Evolutionary conservation across 2,329 filamentous ascomycete genomes (phyloP), one percentile per base, ranked within the genome.

Genomic region (Aspergillus sojae): DNA sequence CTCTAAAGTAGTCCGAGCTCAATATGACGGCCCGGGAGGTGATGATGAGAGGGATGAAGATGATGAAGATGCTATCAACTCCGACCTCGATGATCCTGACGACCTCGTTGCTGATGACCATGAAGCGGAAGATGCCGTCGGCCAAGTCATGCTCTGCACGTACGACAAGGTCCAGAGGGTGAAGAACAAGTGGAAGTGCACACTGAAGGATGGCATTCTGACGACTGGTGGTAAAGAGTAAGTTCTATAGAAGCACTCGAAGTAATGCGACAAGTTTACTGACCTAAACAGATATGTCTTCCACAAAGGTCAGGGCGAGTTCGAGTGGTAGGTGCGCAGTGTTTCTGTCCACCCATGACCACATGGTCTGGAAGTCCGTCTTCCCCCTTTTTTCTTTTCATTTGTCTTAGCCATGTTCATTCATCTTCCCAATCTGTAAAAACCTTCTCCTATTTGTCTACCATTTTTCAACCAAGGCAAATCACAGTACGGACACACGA

Each of bases 111-210:
- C 91, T 34, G 93, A 95, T 28, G 92, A 94, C 28, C 92, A 95
- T 39, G 94, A 95, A 57, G 92, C 93, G 16, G 93, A 96, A 64
- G 94, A 96, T 50, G 87, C 89, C 41, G 87, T 91, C 68, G 89
- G 90, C 1, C 91, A 96, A 71, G 94, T 96, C 75, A 98, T 99
- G 92, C 89, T 99, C 46, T 99, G 95, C 83, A 97, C 96, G 77
- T 99, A 99, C 77, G 95, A 99, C 83, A 99, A 99, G 83, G 95
- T 99, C 11, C 94, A 98, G 81, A 87, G 95, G 55, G 95, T 98
- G 73, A 99, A 99, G 89, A 99, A 98, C 82, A 99, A 95, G 87
- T 95, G 92, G 92, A 99, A 99, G 91, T 99, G 95, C 81, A 94
- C 93, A 1, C 88, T 99, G 67, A 98, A 98, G 82, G 95, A 99